Conservation (phyloP, 495 filamentous ascomycete species). For the Podospora pseudoanserina region DNA sequence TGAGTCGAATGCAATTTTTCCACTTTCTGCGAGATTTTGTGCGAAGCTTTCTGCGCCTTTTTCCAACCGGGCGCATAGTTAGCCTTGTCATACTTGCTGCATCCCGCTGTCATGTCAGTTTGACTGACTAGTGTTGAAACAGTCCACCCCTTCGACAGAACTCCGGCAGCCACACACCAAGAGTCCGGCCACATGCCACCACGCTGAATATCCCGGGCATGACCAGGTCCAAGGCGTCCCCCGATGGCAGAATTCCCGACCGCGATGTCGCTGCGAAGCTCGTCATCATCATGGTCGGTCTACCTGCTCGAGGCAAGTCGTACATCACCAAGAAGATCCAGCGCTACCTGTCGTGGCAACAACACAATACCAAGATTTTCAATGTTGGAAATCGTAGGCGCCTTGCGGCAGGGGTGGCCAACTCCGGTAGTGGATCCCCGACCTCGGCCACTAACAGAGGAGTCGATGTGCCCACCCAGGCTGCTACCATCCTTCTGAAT, state of each 20-base stretch:
- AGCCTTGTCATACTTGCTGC: background rate
- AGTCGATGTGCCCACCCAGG: constrained; percentile 39
- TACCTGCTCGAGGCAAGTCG: constrained; percentile 92
- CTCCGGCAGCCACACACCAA: constrained; percentile 58
- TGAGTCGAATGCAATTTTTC: constrained; percentile 29
- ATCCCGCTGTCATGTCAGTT: constrained; percentile 7
- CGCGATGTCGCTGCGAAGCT: constrained; percentile 92
- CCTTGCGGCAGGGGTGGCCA: constrained; percentile 59
- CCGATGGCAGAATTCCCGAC: constrained; percentile 87
- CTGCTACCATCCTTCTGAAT: constrained; percentile 49
- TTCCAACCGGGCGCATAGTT: background rate
- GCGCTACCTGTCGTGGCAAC: constrained; percentile 93
- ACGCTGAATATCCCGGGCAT: constrained; percentile 83
- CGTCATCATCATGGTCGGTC: constrained; percentile 96
- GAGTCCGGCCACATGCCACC: constrained; percentile 67
- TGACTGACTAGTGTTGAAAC: constrained; percentile 22
- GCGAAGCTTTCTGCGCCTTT: background rate
- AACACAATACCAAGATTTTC: constrained; percentile 92
- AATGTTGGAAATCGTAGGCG: constrained; percentile 92
- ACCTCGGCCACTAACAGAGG: constrained; percentile 21
- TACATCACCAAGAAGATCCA: constrained; percentile 98
- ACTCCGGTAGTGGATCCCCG: constrained; percentile 27
- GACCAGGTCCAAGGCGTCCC: constrained; percentile 89
- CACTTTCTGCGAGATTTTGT: background rate
- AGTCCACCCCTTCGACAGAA: constrained; percentile 56